Percentiles rank a stretch among this genome's conserved stretches.
Conservation (phyloP, 73 alveolate species). For the Paraurostyla sp. region DNA sequence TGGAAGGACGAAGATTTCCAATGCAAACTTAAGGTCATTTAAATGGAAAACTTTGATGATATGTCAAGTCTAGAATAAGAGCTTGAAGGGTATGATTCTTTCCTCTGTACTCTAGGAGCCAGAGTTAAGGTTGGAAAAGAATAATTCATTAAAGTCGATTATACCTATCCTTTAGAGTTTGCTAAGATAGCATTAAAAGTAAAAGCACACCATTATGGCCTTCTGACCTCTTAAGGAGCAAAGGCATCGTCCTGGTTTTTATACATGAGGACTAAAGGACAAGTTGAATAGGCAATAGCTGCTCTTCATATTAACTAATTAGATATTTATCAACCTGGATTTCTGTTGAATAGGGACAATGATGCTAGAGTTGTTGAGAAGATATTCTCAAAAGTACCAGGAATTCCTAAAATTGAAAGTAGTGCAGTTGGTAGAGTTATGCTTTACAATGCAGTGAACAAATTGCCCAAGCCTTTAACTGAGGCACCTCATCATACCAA, state of each 20-base stretch:
- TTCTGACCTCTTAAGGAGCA: constrained; percentile 76
- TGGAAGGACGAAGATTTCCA: constrained; percentile 78
- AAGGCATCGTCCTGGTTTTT: constrained; percentile 75
- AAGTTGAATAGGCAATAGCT: constrained; percentile 75
- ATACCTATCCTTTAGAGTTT: constrained; percentile 80
- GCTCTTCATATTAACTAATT: constrained; percentile 49
- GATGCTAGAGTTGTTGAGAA: constrained; percentile 68
- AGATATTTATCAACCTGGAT: constrained; percentile 75
- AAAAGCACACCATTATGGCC: constrained; percentile 72
- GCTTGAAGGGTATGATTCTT: constrained; percentile 75
- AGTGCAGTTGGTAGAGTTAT: constrained; percentile 71
- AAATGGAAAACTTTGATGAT: constrained; percentile 79
- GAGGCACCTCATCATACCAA: neutral
- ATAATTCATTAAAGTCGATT: constrained; percentile 81
- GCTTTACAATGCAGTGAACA: constrained; percentile 33
- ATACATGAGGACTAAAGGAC: constrained; percentile 78
- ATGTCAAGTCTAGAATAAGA: constrained; percentile 55
- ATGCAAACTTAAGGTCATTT: constrained; percentile 58
- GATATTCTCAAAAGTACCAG: constrained; percentile 66
- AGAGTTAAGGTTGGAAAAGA: constrained; percentile 84
- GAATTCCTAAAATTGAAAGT: constrained; percentile 72
- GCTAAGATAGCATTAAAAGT: constrained; percentile 72
- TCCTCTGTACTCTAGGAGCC: constrained; percentile 82
- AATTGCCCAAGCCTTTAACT: neutral
- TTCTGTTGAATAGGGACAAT: constrained; percentile 74